These are phyloP conservation scores for Shiraia bambusicola DNA, from an alignment of 2,329 filamentous ascomycete species.

Conservation along the genomic window DNA sequence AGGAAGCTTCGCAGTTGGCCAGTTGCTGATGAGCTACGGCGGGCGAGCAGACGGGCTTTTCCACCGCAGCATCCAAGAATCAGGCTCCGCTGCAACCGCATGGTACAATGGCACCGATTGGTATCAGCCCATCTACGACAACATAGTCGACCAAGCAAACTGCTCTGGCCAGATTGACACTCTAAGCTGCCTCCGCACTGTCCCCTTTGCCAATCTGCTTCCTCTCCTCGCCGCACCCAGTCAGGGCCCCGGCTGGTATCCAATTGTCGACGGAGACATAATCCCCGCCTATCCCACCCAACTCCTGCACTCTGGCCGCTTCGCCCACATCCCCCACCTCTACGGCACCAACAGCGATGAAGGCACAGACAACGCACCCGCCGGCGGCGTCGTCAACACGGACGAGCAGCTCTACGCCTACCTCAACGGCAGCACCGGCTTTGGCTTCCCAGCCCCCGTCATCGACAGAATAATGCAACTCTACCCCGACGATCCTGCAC, in stretches of 20 bases:
- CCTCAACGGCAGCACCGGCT: slow-evolving; percentile 38
- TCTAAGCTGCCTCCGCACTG: slow-evolving; percentile 56
- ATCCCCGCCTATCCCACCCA: slow-evolving; percentile 56
- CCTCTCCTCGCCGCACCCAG: slow-evolving; percentile 51
- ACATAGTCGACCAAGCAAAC: slow-evolving; percentile 50
- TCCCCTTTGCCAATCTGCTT: slow-evolving; percentile 62
- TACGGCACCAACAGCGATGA: slow-evolving; percentile 68
- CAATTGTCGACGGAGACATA: slow-evolving; percentile 60
- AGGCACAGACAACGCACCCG: slow-evolving; percentile 59
- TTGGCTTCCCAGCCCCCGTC: slow-evolving; percentile 32
- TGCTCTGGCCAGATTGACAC: slow-evolving; percentile 55
- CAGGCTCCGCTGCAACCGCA: slow-evolving; percentile 41
- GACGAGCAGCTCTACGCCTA: slow-evolving; percentile 50
- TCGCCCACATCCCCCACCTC: slow-evolving; percentile 65
- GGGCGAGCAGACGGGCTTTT: slow-evolving; percentile 39
- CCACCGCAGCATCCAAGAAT: slow-evolving; percentile 43
- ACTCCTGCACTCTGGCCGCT: slow-evolving; percentile 59
- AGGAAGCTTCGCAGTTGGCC: slow-evolving; percentile 46
- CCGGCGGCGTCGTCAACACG: slow-evolving; percentile 57
- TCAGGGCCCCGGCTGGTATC: slow-evolving; percentile 44
- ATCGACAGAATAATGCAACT: slow-evolving; percentile 35
- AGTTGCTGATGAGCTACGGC: slow-evolving; percentile 39
- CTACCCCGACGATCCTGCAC: slow-evolving; percentile 39
- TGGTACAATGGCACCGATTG: slow-evolving; percentile 44
- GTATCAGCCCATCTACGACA: slow-evolving; percentile 53